Conservation (phyloP, 1,284 basidiomycete species). For the Ceratobasidium sp. region DNA sequence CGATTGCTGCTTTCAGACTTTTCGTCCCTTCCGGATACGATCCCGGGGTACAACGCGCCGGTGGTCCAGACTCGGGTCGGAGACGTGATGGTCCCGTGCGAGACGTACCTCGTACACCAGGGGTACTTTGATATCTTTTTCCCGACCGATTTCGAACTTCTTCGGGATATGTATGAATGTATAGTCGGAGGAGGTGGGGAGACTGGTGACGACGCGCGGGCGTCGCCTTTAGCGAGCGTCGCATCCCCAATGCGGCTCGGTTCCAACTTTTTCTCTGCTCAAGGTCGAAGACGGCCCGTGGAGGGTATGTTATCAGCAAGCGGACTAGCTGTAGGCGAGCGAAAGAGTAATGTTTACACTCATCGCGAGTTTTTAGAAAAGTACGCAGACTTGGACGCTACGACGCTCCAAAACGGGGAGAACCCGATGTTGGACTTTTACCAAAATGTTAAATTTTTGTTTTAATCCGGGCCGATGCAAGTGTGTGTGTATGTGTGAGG, state of each 20-base stretch:
- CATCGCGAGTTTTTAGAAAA: constrained; percentile 88
- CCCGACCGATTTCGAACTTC: constrained; percentile 90
- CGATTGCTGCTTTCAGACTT: constrained; percentile 95
- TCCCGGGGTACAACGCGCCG: constrained; percentile 88
- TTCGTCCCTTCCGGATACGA: constrained; percentile 86
- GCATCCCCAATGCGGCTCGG: constrained; percentile 70
- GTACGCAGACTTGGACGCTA: constrained; percentile 80
- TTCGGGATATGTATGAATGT: constrained; percentile 90
- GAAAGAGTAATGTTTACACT: constrained; percentile 83
- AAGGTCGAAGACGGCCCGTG: constrained; percentile 70
- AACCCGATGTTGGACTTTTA: constrained; percentile 92
- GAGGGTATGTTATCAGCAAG: constrained; percentile 79
- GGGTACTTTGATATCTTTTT: constrained; percentile 99
- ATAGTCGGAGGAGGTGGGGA: constrained; percentile 67
- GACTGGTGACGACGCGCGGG: constrained; percentile 54
- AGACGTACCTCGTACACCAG: constrained; percentile 92
- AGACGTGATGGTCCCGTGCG: constrained; percentile 88
- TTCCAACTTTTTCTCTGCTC: constrained; percentile 76
- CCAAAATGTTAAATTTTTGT: constrained; percentile 90
- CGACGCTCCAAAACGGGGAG: constrained; percentile 80
- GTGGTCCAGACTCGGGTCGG: constrained; percentile 96
- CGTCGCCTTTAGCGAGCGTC: constrained; percentile 67
- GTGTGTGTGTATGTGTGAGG: too few relatives aligned
- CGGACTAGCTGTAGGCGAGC: constrained; percentile 83
- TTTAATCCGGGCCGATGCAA: constrained; percentile 61